phyloP scores from a whole-genome alignment of 441 rosid genomes.

The Erodium trifolium region DNA sequence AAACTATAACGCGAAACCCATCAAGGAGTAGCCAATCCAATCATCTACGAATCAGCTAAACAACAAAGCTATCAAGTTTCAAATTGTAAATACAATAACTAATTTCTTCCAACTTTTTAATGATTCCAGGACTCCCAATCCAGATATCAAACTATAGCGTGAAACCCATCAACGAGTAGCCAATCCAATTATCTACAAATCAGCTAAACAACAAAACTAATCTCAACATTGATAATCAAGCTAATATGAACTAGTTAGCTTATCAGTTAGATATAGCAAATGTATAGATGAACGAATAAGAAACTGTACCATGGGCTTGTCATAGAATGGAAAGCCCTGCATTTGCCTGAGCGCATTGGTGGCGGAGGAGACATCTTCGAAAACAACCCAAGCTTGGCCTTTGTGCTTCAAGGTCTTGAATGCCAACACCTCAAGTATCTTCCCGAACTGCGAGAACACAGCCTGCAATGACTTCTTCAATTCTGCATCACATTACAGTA shows the following conservation, averaged over 20 bases:
- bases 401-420: slow-evolving; percentile 94
- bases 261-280: neutral
- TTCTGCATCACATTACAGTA: slow-evolving; percentile 31
- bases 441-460: slow-evolving; percentile 83
- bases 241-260: neutral
- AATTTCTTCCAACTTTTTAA: neutral
- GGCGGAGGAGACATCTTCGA: slow-evolving; percentile 72
- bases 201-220: neutral
- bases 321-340: slow-evolving; percentile 90
- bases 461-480: slow-evolving; percentile 84
- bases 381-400: slow-evolving; percentile 98
- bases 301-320: slow-evolving; percentile 52
- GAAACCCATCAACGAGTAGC: too few relatives aligned
- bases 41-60: too few relatives aligned
- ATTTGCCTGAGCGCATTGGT: slow-evolving; percentile 63
- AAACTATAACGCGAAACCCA: too few relatives aligned
- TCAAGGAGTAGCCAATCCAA: too few relatives aligned
- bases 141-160: slow-evolving; percentile 9
- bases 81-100: neutral
- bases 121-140: slow-evolving; percentile 9
- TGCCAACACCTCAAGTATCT: slow-evolving; percentile 79
- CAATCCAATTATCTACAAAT: too few relatives aligned
- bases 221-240: neutral
- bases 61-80: neutral
- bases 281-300: neutral